These are phyloP conservation scores for Scenedesmus sp. DNA, from an alignment of 163 green algal species.

Conservation along the genomic window DNA sequence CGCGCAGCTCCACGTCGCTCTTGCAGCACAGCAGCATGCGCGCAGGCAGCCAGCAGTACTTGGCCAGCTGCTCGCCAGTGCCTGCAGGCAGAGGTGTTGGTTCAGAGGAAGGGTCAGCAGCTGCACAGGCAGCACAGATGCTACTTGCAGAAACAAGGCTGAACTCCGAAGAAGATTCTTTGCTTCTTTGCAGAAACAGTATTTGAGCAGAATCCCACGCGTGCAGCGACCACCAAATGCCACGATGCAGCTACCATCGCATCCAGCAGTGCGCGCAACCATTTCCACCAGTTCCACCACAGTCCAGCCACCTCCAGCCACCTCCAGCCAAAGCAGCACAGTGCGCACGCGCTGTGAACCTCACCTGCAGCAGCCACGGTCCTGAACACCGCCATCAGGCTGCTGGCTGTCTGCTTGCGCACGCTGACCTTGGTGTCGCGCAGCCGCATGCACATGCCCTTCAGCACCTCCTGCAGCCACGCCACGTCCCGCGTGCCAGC, in stretches of 20 bases:
- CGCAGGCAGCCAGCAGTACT: constrained; percentile 54
- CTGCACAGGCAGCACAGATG: background rate
- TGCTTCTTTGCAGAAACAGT: background rate
- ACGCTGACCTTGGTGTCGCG: constrained; percentile 77
- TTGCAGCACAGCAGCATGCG: constrained; percentile 53
- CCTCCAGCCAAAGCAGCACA: background rate
- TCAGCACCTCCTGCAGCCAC: constrained; percentile 43
- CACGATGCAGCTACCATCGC: background rate
- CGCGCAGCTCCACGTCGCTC: constrained; percentile 52
- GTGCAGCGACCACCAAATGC: background rate
- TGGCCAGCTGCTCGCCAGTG: background rate
- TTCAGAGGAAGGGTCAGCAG: background rate
- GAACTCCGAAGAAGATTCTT: too few relatives aligned
- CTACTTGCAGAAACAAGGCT: too few relatives aligned
- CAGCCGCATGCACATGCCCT: constrained; percentile 65
- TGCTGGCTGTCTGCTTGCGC: constrained; percentile 63
- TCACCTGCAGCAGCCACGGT: constrained; percentile 33
- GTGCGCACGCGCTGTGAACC: background rate
- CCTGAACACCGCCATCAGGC: constrained; percentile 64
- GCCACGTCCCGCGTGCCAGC: constrained; percentile 21
- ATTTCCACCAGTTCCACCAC: background rate
- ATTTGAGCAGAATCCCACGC: background rate
- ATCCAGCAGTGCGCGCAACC: background rate
- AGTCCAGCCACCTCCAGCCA: background rate
- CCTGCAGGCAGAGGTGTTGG: background rate